Conservation (phyloP, 306 rosid genomes). For the Sphenostylis stenocarpa region DNA sequence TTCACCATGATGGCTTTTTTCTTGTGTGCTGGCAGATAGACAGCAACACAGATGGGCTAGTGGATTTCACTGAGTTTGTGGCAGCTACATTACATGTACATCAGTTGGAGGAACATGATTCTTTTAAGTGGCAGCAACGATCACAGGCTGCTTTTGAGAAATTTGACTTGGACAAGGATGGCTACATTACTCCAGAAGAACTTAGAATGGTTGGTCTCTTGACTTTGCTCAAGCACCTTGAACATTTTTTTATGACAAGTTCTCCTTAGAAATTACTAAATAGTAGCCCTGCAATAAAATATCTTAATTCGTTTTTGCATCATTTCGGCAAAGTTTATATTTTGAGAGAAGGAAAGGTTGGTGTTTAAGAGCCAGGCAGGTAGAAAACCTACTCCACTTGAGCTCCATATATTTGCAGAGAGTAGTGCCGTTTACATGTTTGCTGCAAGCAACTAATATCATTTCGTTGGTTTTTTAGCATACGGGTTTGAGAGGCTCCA, state of each 20-base stretch:
- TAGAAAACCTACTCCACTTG: slow-evolving; percentile 12
- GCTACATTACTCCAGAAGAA: slow-evolving; percentile 92
- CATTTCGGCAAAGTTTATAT: not conserved
- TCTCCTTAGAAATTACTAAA: not conserved
- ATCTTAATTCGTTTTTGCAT: not conserved
- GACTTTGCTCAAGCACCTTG: slow-evolving; percentile 13
- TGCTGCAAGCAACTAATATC: slow-evolving; percentile 31
- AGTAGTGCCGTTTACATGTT: not conserved
- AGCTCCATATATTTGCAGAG: not conserved
- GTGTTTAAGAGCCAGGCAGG: slow-evolving; percentile 3
- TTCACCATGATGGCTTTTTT: not conserved
- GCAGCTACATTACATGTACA: slow-evolving; percentile 95
- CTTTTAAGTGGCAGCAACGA: slow-evolving; percentile 80
- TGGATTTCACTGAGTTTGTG: slow-evolving; percentile 92
- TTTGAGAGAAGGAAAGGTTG: not conserved
- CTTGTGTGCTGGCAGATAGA: slow-evolving; percentile 68
- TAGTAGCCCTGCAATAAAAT: not conserved
- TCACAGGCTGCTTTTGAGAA: slow-evolving; percentile 94
- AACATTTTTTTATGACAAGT: not conserved
- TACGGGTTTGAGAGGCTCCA: slow-evolving; percentile 81
- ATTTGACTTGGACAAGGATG: slow-evolving; percentile 91
- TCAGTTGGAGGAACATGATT: slow-evolving; percentile 96
- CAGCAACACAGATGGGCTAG: slow-evolving; percentile 95
- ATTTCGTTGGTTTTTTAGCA: slow-evolving; percentile 55
- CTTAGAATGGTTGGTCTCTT: slow-evolving; percentile 79